A percentile compares a stretch with the other conserved stretches of the same genome.
Conservation (phyloP, 164 flowering plant genomes). For the Protea cynaroides region DNA sequence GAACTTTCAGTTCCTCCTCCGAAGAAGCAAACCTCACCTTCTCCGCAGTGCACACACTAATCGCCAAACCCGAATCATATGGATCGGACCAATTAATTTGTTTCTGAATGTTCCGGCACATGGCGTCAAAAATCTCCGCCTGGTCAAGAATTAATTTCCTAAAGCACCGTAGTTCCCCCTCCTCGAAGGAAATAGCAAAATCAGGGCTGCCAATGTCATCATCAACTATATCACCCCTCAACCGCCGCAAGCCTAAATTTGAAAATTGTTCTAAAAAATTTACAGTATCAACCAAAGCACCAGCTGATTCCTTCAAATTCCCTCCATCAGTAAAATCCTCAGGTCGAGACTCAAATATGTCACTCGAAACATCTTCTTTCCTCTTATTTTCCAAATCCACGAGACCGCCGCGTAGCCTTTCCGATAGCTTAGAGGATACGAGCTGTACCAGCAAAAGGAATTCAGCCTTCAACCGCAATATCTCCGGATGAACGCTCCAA, state of each 20-base stretch:
- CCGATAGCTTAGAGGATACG: constrained; percentile 38
- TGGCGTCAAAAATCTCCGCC: constrained; percentile 59
- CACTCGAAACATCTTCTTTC: constrained; percentile 16
- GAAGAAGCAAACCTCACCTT: constrained; percentile 8
- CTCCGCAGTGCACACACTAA: constrained; percentile 30
- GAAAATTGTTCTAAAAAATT: constrained; percentile 36
- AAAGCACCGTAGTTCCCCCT: constrained; percentile 49
- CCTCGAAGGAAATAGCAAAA: constrained; percentile 26
- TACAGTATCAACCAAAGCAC: constrained; percentile 26
- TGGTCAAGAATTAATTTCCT: constrained; percentile 44
- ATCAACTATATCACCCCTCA: constrained; percentile 31
- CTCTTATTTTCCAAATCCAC: constrained; percentile 25
- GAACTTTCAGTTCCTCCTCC: constrained; percentile 34
- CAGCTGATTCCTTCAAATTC: constrained; percentile 22
- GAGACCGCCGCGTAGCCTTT: constrained; percentile 18
- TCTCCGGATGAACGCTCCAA: constrained; percentile 50
- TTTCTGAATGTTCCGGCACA: constrained; percentile 59
- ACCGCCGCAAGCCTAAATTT: constrained; percentile 49
- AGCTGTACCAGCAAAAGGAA: constrained; percentile 55
- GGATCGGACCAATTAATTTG: constrained; percentile 45
- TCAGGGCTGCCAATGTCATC: constrained; percentile 4
- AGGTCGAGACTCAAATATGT: constrained; percentile 20
- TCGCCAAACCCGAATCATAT: constrained; percentile 47
- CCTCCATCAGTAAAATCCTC: constrained; percentile 24
- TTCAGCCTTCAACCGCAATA: constrained; percentile 57